phyloP scores from a whole-genome alignment of 805 yeast species.

The Scheffersomyces spartinae region DNA sequence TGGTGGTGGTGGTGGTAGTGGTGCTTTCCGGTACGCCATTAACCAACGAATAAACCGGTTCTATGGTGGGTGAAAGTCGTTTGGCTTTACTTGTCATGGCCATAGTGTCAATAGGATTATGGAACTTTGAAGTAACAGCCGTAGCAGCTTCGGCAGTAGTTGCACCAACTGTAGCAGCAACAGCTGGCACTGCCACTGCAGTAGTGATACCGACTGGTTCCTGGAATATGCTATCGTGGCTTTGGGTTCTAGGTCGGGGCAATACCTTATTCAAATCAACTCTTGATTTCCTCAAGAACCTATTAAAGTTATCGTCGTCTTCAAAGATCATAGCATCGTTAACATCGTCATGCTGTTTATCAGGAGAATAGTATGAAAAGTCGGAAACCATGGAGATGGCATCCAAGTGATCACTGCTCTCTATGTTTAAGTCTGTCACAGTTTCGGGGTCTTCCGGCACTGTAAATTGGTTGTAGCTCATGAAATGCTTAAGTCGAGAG shows the following conservation, averaged over 20 bases:
- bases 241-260: slow-evolving; percentile 15
- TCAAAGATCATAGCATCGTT: slow-evolving; percentile 3
- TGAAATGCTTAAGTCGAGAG: too few species aligned
- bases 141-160: slow-evolving; percentile 1
- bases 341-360: slow-evolving; percentile 2
- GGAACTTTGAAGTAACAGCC: slow-evolving; percentile 14
- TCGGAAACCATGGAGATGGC: slow-evolving; percentile 13
- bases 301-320: slow-evolving; percentile 17
- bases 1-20: too few species aligned
- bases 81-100: slow-evolving; percentile 7
- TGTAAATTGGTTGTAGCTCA: too few species aligned
- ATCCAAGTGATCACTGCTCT: slow-evolving; percentile 8
- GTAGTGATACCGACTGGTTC: slow-evolving; percentile 1
- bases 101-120: slow-evolving; percentile 24
- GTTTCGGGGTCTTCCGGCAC: too few species aligned
- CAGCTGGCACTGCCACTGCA: not conserved
- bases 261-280: slow-evolving; percentile 17
- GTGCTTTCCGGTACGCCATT: too few species aligned
- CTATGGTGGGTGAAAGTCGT: slow-evolving; percentile 19
- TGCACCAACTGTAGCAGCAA: too few species aligned
- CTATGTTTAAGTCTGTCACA: too few species aligned
- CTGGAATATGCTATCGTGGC: slow-evolving; percentile 12
- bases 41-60: slow-evolving; percentile 17
- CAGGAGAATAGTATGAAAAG: slow-evolving; percentile 12
- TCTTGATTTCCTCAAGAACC: slow-evolving; percentile 21